Evolutionary conservation across 176 grass and related monocot species (phyloP).

Genomic region (Alopecurus myosuroides): DNA sequence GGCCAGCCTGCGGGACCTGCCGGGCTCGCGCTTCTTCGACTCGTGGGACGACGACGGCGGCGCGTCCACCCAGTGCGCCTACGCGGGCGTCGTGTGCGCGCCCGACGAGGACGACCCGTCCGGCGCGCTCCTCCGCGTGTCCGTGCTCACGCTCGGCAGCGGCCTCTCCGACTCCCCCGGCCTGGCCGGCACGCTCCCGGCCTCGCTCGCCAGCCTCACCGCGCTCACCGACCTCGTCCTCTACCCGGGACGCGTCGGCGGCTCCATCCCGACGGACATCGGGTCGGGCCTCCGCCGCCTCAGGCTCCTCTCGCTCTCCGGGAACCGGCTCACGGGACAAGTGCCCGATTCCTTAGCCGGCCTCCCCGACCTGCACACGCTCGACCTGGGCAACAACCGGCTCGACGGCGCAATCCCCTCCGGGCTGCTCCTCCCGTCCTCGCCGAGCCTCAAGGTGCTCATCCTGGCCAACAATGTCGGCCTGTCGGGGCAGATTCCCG

Average conservation of each 20-base stretch:
- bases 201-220: slow-evolving; percentile 55
- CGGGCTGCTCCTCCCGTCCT: slow-evolving; percentile 43
- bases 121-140: slow-evolving; percentile 43
- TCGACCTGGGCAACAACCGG: slow-evolving; percentile 76
- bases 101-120: slow-evolving; percentile 17
- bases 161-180: slow-evolving; percentile 72
- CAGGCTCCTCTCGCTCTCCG: slow-evolving; percentile 56
- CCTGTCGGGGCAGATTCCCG: slow-evolving; percentile 50
- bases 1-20: slow-evolving; percentile 45
- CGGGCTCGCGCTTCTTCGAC: slow-evolving; percentile 70
- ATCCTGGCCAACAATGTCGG: slow-evolving; percentile 67
- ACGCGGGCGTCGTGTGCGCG: slow-evolving; percentile 63
- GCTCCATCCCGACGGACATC: slow-evolving; percentile 36
- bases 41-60: slow-evolving; percentile 53
- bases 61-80: slow-evolving; percentile 40
- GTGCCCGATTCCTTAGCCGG: slow-evolving; percentile 59
- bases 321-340: slow-evolving; percentile 47
- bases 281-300: slow-evolving; percentile 53
- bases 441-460: slow-evolving; percentile 65
- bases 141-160: slow-evolving; percentile 70
- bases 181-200: slow-evolving; percentile 43
- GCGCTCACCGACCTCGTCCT: slow-evolving; percentile 72
- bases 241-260: slow-evolving; percentile 55
- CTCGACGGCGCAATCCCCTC: slow-evolving; percentile 46
- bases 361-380: slow-evolving; percentile 69